Base-by-base conservation (phyloP, 768 basidiomycete species). In the Pleurotus tuber-regium region DNA sequence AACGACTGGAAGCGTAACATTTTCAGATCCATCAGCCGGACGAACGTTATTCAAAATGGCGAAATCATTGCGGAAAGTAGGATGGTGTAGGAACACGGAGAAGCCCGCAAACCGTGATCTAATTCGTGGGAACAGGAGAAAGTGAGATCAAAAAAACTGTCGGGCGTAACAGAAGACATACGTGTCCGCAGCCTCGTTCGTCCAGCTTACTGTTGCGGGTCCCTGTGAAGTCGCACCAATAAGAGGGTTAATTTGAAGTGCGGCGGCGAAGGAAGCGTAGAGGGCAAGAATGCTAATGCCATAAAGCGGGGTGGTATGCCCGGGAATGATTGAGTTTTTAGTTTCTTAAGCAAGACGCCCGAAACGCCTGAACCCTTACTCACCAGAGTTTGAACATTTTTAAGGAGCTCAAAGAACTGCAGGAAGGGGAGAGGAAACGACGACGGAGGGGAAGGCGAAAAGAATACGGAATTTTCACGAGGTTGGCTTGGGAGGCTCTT, bases 11-110 rank as follows among this genome's bases (percentile, higher is more conserved):
- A 42, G 41, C 11, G 41, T 42, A 2, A 42, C 21, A 19, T 19
- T 16, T 3, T 4, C 9, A 25, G 6, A 5, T 10, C 18, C 21
- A 23, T 21, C 19, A 2, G 19, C 41, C 2, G 41, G 23, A 7
- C 24, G 41, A 21, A 42, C 41, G 23, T 42, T 42, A 25, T 42
- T 42, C 21, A 24, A 8, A 16, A 42, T 19, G 21, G 41, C 41
- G 21, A 42, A 42, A 24, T 42, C 41, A 42, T 42, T 18, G 11
- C 41, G 16, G 41, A 42, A 42, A 24, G 41, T 9, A 1, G 41
- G 41, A 18, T 42, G 41, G 26, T 42, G 41, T 24, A 42, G 41
- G 41, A 42, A 42, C 7, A 42, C 16, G 16, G 41, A 42, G 41
- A 42, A 42, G 5, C 11, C 18, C 11, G 41, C 41, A 18, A 42